Conservation (phyloP, 139 green algal genomes). For the Picochlorum sp. region DNA sequence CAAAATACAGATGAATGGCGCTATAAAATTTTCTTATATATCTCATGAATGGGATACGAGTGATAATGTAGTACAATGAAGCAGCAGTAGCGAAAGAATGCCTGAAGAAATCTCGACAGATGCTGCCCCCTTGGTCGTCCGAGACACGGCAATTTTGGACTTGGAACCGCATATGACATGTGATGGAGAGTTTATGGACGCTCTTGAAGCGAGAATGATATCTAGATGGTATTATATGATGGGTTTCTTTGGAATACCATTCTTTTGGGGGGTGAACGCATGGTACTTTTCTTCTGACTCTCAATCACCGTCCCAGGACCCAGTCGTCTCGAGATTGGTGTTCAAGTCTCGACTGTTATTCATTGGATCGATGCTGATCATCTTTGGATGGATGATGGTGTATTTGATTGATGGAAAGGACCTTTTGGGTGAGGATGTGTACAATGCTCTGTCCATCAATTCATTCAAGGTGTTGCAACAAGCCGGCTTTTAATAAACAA, state of each 20-base stretch:
- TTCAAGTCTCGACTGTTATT: conserved; percentile 34
- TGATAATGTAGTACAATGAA: no score
- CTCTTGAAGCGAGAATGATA: conserved; percentile 4
- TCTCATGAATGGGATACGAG: no score
- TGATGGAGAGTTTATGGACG: conserved; percentile 7
- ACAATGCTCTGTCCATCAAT: conserved; percentile 3
- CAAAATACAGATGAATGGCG: no score
- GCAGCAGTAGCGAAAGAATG: neutral
- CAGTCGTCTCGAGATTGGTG: conserved; percentile 38
- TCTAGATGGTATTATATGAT: conserved; percentile 27
- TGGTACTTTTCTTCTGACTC: conserved; percentile 54
- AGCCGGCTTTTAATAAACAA: neutral
- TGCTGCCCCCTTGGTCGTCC: neutral
- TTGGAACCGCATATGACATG: conserved; percentile 14
- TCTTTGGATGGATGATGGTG: conserved; percentile 51
- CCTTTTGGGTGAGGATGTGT: conserved; percentile 18
- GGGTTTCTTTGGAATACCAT: conserved; percentile 46
- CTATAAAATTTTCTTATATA: no score
- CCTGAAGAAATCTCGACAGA: neutral
- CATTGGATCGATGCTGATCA: conserved; percentile 12
- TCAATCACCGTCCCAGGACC: conserved; percentile 17
- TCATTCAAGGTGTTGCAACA: neutral
- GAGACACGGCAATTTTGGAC: neutral
- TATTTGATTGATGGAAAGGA: conserved; percentile 34
- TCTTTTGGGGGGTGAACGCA: conserved; percentile 48